Evolutionary conservation across 1,284 basidiomycete species (phyloP).

Genomic region (Rugosomyces carneus): DNA sequence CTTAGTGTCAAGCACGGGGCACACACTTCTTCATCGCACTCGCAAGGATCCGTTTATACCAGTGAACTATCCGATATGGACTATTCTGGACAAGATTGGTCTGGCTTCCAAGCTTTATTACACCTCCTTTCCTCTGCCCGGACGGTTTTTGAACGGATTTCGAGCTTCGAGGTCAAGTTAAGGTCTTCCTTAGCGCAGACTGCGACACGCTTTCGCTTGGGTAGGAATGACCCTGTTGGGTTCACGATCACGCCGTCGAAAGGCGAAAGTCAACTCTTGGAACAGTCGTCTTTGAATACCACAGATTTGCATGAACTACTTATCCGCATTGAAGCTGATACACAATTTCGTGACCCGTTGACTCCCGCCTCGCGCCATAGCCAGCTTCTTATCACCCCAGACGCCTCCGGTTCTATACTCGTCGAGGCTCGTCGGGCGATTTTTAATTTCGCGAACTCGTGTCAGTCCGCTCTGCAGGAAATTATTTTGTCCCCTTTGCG

Average conservation of each 20-base stretch:
- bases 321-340: slow-evolving; percentile 43
- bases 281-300: slow-evolving; percentile 79
- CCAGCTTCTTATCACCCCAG: slow-evolving; percentile 16
- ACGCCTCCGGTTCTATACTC: slow-evolving; percentile 41
- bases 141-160: slow-evolving; percentile 61
- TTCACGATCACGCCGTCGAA: slow-evolving; percentile 56
- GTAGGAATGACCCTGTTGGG: slow-evolving; percentile 47
- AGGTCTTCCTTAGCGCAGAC: slow-evolving; percentile 52
- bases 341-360: slow-evolving; percentile 21
- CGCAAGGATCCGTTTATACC: slow-evolving; percentile 34
- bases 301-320: slow-evolving; percentile 67
- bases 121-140: slow-evolving; percentile 77
- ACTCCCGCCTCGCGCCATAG: slow-evolving; percentile 17
- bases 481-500: slow-evolving; percentile 85
- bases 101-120: slow-evolving; percentile 75
- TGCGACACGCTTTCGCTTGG: slow-evolving; percentile 50
- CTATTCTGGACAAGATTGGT: slow-evolving; percentile 85
- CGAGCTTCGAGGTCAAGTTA: slow-evolving; percentile 65
- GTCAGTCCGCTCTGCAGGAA: slow-evolving; percentile 74
- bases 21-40: slow-evolving; percentile 23
- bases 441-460: slow-evolving; percentile 61
- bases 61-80: slow-evolving; percentile 73
- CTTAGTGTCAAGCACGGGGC: slow-evolving; percentile 42
- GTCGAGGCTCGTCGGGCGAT: slow-evolving; percentile 53
- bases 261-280: slow-evolving; percentile 68